phyloP scores from a whole-genome alignment of 805 yeast genomes.

The Yarrowia yakushimensis region DNA sequence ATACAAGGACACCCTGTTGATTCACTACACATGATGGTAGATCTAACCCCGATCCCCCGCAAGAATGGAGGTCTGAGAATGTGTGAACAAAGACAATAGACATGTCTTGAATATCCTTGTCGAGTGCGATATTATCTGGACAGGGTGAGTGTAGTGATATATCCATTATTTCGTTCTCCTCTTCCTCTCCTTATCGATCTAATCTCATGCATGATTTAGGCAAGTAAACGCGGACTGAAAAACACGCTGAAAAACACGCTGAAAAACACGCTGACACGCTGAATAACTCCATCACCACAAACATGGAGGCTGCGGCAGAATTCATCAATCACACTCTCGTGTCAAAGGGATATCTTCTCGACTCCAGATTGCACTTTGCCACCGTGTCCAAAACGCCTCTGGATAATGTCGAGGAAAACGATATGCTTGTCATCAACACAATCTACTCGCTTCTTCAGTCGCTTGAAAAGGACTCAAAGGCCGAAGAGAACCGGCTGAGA shows the following conservation, averaged over 20 bases:
- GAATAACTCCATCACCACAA: neutral
- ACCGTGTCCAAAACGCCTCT: conserved; percentile 14
- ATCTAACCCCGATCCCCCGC: too few species aligned
- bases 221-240: too few species aligned
- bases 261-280: neutral
- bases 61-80: too few species aligned
- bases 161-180: too few species aligned
- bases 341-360: conserved; percentile 30
- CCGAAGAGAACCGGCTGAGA: conserved; percentile 20
- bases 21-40: too few species aligned
- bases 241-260: neutral
- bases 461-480: conserved; percentile 27
- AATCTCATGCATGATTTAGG: neutral
- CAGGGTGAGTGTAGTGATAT: too few species aligned
- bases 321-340: conserved; percentile 32
- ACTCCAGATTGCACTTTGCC: conserved; percentile 28
- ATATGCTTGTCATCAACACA: conserved; percentile 31
- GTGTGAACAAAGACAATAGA: too few species aligned
- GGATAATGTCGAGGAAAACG: conserved; percentile 26
- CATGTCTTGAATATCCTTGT: too few species aligned
- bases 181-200: conserved; percentile 1
- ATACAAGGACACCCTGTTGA: too few species aligned
- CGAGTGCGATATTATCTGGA: too few species aligned
- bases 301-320: conserved; percentile 6
- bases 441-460: conserved; percentile 32